Evolutionary conservation across 306 rosid species (phyloP).

Genomic region (Cucurbita maxima): DNA sequence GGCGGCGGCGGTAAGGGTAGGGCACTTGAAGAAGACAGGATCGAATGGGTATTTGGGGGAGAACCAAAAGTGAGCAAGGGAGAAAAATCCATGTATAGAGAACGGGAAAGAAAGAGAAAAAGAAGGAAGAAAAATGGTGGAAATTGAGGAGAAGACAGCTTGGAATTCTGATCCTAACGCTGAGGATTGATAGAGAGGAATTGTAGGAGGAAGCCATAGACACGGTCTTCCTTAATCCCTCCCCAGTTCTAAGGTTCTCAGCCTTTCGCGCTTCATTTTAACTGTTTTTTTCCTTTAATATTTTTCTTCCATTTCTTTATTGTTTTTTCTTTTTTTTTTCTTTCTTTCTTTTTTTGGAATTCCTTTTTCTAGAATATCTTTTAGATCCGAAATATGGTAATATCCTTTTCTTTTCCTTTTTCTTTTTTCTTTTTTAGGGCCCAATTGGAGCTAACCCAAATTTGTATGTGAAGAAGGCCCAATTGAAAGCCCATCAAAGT

Average conservation of each 20-base stretch:
- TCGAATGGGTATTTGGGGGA: slow-evolving; percentile 31
- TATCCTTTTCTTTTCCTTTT: too few species aligned
- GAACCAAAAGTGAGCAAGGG: slow-evolving; percentile 9
- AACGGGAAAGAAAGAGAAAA: slow-evolving; percentile 4
- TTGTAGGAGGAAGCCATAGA: slow-evolving; percentile 19
- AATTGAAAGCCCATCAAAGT: too few species aligned
- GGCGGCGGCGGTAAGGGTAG: slow-evolving; percentile 4
- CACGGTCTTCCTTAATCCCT: neutral
- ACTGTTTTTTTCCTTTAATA: neutral
- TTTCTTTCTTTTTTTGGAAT: neutral
- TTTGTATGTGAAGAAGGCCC: too few species aligned
- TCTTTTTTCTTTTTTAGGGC: too few species aligned
- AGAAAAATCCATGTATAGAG: slow-evolving; percentile 13
- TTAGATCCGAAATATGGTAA: too few species aligned
- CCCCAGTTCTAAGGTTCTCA: neutral
- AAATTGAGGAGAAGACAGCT: slow-evolving; percentile 23
- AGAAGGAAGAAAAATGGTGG: slow-evolving; percentile 11
- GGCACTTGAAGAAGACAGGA: slow-evolving; percentile 12
- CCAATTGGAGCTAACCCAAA: too few species aligned
- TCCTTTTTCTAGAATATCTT: too few species aligned
- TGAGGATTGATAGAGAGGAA: slow-evolving; percentile 52
- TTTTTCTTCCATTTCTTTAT: neutral
- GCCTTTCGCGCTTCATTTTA: neutral
- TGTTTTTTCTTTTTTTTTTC: too few species aligned
- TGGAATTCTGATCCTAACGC: slow-evolving; percentile 25